These are phyloP conservation scores for Blastobotrys raffinosifermentans DNA, from an alignment of 1,139 yeast species.

Conservation along the genomic window DNA sequence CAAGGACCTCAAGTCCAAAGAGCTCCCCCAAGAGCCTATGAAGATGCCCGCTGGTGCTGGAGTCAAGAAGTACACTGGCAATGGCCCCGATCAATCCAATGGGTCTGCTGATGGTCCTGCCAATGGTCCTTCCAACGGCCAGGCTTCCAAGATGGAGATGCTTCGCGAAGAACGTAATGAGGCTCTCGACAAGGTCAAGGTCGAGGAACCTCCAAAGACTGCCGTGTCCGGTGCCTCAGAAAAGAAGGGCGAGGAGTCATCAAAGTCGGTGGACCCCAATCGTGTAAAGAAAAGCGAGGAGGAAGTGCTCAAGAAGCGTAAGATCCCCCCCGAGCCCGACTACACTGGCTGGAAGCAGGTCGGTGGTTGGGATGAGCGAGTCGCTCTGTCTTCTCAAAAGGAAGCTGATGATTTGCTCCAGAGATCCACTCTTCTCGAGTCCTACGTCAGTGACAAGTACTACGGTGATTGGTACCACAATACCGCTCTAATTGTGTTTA, in stretches of 20 bases:
- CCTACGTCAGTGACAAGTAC: slow-evolving; percentile 59
- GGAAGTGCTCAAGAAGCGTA: slow-evolving; percentile 6
- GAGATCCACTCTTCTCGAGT: slow-evolving; percentile 63
- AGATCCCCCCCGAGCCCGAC: slow-evolving; percentile 15
- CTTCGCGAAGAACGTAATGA: no score
- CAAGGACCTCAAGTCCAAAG: no score
- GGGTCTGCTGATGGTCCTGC: no score
- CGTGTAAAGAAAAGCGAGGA: slow-evolving; percentile 7
- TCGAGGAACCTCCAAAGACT: neutral
- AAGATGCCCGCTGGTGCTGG: no score
- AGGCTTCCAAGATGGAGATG: no score
- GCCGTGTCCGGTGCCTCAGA: neutral
- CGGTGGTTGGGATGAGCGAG: slow-evolving; percentile 75
- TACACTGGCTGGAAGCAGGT: slow-evolving; percentile 87
- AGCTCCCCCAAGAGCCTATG: no score
- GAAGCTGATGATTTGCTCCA: slow-evolving; percentile 67
- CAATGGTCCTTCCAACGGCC: no score
- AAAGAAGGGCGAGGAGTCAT: slow-evolving; percentile 5
- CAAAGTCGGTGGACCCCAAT: slow-evolving; percentile 10
- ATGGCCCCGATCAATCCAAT: no score
- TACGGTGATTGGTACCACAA: slow-evolving; percentile 98
- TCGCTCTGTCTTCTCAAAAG: slow-evolving; percentile 46
- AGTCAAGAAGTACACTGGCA: no score
- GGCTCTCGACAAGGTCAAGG: neutral
- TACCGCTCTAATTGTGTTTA: slow-evolving; percentile 58